Evolutionary conservation across 257 asterid species (phyloP).

Genomic region (Solanum chmielewskii): DNA sequence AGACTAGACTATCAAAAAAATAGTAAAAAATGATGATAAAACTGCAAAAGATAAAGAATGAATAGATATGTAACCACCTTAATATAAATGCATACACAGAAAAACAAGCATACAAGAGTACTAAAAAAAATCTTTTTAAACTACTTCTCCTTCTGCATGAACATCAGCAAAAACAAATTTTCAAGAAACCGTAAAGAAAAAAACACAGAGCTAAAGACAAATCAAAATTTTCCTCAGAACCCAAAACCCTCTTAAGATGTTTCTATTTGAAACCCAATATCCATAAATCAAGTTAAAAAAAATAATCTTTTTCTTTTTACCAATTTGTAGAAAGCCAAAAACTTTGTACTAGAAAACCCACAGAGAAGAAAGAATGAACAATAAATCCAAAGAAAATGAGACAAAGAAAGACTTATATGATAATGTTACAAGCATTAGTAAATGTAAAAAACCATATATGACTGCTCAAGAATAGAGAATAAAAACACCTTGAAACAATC

Average conservation of each 20-base stretch:
- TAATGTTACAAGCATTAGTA: conserved; percentile 30
- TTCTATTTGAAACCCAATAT: conserved; percentile 40
- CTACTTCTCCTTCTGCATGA: not conserved
- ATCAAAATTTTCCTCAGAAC: conserved; percentile 17
- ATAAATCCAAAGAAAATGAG: conserved; percentile 59
- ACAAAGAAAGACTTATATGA: conserved; percentile 22
- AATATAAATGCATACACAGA: not conserved
- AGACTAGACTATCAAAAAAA: conserved; percentile 8
- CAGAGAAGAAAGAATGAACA: conserved; percentile 17
- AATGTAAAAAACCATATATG: conserved; percentile 62
- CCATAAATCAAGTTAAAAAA: conserved; percentile 18
- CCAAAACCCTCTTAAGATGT: conserved; percentile 24
- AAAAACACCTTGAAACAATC: conserved; percentile 78
- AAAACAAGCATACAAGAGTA: not conserved
- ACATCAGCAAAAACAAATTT: not conserved
- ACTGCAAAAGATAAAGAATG: not conserved
- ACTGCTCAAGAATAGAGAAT: conserved; percentile 94
- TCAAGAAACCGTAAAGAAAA: conserved; percentile 3
- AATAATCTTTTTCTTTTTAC: conserved; percentile 2
- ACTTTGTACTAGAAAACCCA: conserved; percentile 30
- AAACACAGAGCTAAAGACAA: conserved; percentile 38
- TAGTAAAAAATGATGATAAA: not conserved
- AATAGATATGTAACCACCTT: not conserved
- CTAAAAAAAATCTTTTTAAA: not conserved
- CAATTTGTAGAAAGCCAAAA: conserved; percentile 56